Base-by-base conservation (phyloP, 164 flowering plant species). In the Stephania cephalantha region DNA sequence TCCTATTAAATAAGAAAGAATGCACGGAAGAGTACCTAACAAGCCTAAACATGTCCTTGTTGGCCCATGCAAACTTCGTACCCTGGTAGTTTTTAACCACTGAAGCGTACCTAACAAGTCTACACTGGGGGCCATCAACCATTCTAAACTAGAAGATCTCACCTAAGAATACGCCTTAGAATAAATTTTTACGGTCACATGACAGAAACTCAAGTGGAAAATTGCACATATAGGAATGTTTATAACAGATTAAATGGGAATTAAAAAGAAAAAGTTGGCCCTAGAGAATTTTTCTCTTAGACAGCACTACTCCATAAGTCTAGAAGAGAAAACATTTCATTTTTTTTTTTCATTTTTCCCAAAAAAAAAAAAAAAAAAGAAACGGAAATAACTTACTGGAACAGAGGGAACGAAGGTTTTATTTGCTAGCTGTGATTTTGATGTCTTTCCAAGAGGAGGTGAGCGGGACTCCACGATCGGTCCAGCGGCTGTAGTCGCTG, bases 391-490 rank as follows among this genome's bases (percentile, higher is more conserved):
- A 82, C 93, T 82, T 76, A 90, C 97, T 64, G 89, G 86, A 71
- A 84, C 77, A 4, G 90, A 64, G 63, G 79, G 86, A 75, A 79
- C 31, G 9, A 78, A 17, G 31, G 76, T 79, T 76, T 82, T 83
- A 78, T 65, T 81, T 42, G 73, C 1, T 25, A 81, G 77, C 77
- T 79, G 83, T 4, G 84, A 55, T 72, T 89, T 92, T 25, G 81
- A 52, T 22, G 71, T 84, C 80, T 85, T 85, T 9, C 81, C 85
- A 61, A 85, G 76, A 5, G 91, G 91, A 31, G 95, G 86, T 7
- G 89, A 80, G 52, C 85, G 79, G 2, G 86, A 76, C 44, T 88
- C 93, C 3, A 58, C 42, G 6, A 83, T 25, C 1, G 81, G 78
- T 46, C 75, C 82, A 67, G 77, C 79, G 3, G 31, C 6, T 9